phyloP scores from a whole-genome alignment of 2,329 filamentous ascomycete species.

The Claviceps sorghi region DNA sequence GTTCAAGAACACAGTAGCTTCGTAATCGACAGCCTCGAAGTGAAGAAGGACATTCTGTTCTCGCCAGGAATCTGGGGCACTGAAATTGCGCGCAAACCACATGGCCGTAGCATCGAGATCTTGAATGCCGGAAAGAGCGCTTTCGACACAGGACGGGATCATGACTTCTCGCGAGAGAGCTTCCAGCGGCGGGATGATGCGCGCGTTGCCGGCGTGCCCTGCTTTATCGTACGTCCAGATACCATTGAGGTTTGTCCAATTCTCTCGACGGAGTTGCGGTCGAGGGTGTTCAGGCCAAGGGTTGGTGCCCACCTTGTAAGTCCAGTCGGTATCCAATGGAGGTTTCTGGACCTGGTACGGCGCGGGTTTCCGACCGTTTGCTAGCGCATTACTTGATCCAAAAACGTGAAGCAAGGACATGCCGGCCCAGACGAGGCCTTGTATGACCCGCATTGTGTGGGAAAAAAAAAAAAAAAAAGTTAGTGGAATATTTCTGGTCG shows the following conservation, averaged over 20 bases:
- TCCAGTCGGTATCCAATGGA: conserved; percentile 37
- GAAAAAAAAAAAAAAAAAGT: neutral
- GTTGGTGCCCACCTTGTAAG: conserved; percentile 32
- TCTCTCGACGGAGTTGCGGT: conserved; percentile 37
- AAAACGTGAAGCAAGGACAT: neutral
- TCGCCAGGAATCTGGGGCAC: conserved; percentile 32
- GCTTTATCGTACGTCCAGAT: conserved; percentile 39
- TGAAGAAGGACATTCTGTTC: conserved; percentile 32
- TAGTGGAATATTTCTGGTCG: too few species aligned
- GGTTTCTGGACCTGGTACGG: conserved; percentile 24
- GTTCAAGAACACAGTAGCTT: conserved; percentile 44
- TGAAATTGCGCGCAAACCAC: conserved; percentile 38
- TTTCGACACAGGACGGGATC: conserved; percentile 30
- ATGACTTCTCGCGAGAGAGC: conserved; percentile 24
- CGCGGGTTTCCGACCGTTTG: conserved; percentile 1
- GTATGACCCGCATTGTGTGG: conserved; percentile 1
- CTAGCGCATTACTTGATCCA: neutral
- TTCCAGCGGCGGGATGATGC: conserved; percentile 9
- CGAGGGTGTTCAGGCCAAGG: conserved; percentile 46
- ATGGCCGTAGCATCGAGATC: conserved; percentile 25
- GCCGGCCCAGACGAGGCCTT: neutral
- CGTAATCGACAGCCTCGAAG: conserved; percentile 45
- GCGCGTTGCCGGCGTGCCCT: conserved; percentile 7
- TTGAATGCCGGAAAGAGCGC: conserved; percentile 34
- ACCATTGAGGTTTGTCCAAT: conserved; percentile 43